Evolutionary conservation across 1,139 yeast genomes (phyloP), one percentile per base, ranked within the genome.

Genomic region (Petasospora fabianii): DNA sequence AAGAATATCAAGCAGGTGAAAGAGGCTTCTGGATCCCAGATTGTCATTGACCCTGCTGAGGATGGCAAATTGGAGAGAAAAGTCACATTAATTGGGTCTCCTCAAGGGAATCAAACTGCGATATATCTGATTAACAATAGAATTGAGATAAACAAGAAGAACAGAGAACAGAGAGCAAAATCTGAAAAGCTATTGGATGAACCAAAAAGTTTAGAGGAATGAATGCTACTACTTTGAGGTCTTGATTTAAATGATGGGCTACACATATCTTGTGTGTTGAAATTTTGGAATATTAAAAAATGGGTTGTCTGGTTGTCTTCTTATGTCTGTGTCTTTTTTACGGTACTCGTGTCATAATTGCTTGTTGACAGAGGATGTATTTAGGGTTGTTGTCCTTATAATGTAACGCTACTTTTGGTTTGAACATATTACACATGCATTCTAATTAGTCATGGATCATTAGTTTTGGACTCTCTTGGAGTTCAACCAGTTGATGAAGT

Each of bases 1-100:
- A 77, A 80, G 54, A 84, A 81, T 54, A 83, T 87, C 43, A 84
- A 81, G 55, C 87, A 84, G 47, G 81, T 87, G 34, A 75, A 95
- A 50, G 83, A 80, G 47, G 70, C 77, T 35, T 79, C 92, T 32
- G 92, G 95, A 35, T 75, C 87, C 29, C 80, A 82, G 42, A 86
- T 87, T 19, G 77, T 79, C 50, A 81, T 87, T 38, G 82, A 75
- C 48, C 87, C 82, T 35, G 82, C 80, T 26, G 71, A 71, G 21
- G 70, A 68, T 34, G 65, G 73, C 36, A 68, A 75, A 21, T 46
- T 61, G 27, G 84, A 84, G 51, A 68, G 95, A 48, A 75, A 75
- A 51, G 68, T 87, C 45, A 79, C 86, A 1, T 69, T 88, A 42
- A 76, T 80, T 18, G 96, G 96, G 5, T 66, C 82, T 0, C 66